These are phyloP conservation scores for Hypoxylon perforatum DNA, from an alignment of 495 filamentous ascomycete genomes.

Conservation along the genomic window DNA sequence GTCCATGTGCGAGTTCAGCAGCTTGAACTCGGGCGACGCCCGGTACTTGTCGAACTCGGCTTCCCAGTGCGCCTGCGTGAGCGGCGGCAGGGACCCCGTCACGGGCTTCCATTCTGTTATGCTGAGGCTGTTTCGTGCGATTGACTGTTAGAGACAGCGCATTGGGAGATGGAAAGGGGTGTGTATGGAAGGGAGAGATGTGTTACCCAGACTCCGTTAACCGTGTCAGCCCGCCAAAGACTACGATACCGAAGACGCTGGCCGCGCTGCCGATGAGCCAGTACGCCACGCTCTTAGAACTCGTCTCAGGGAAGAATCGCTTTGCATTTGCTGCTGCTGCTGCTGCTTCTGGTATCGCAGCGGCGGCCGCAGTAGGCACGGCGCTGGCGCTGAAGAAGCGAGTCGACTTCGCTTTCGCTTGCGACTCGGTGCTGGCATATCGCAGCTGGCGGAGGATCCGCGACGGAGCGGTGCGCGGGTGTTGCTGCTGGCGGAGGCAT, in stretches of 20 bases:
- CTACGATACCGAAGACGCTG: constrained; percentile 94
- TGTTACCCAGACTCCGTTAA: constrained; percentile 94
- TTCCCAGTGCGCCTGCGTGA: constrained; percentile 81
- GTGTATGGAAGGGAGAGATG: not conserved
- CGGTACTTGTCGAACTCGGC: constrained; percentile 92
- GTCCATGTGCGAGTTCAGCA: constrained; percentile 90
- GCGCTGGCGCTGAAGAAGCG: constrained; percentile 55
- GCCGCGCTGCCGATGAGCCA: constrained; percentile 92
- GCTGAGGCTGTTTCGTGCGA: constrained; percentile 73
- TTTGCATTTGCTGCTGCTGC: constrained; percentile 1
- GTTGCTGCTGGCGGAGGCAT: constrained; percentile 62
- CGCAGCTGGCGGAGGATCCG: constrained; percentile 38
- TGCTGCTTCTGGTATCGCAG: not conserved
- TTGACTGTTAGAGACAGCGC: constrained; percentile 26
- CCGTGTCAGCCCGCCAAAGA: constrained; percentile 92
- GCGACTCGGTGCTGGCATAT: constrained; percentile 32
- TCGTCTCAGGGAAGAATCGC: constrained; percentile 73
- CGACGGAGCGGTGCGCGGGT: too few species aligned
- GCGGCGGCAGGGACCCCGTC: constrained; percentile 89
- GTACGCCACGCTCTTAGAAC: constrained; percentile 80
- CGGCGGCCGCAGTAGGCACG: constrained; percentile 34
- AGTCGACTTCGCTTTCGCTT: constrained; percentile 29
- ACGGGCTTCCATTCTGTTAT: constrained; percentile 99
- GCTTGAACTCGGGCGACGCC: constrained; percentile 88
- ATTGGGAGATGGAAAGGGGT: constrained; percentile 13